Evolutionary conservation across 2,329 filamentous ascomycete species (phyloP).

Genomic region (Fusarium sp.): DNA sequence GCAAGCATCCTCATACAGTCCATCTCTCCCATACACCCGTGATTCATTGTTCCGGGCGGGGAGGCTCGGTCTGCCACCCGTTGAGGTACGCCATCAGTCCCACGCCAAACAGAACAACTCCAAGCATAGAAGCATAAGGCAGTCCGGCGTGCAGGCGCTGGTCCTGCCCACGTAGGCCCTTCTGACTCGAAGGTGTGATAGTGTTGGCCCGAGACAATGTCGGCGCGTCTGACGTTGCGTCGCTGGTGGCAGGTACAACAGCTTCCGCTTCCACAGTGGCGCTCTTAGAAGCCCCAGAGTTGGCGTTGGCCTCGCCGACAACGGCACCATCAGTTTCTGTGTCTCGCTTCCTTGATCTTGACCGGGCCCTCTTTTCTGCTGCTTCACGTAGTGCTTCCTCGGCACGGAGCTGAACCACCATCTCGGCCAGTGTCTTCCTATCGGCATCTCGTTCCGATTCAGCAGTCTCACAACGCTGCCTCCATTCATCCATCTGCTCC

Average conservation of each 20-base stretch:
- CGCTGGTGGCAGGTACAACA: constrained; percentile 44
- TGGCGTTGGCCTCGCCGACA: constrained; percentile 31
- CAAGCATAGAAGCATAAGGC: constrained; percentile 86
- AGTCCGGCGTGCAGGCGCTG: constrained; percentile 67
- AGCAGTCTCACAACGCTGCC: constrained; percentile 82
- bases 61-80: constrained; percentile 74
- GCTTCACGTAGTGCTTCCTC: constrained; percentile 67
- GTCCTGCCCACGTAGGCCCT: constrained; percentile 60
- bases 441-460: constrained; percentile 82
- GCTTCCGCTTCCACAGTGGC: constrained; percentile 28
- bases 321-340: constrained; percentile 42
- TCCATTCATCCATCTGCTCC: constrained; percentile 83
- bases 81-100: constrained; percentile 91
- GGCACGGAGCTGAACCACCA: constrained; percentile 87
- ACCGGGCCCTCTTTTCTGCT: constrained; percentile 59
- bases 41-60: constrained; percentile 54
- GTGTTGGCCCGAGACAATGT: constrained; percentile 65
- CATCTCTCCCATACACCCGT: constrained; percentile 27
- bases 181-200: constrained; percentile 62
- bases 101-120: constrained; percentile 85
- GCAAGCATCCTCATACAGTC: constrained; percentile 38
- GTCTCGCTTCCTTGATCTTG: constrained; percentile 54
- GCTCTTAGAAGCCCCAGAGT: constrained; percentile 43
- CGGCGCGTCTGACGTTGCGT: constrained; percentile 57
- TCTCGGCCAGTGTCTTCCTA: constrained; percentile 84